Evolutionary conservation across 495 filamentous ascomycete genomes (phyloP), one percentile per base, ranked within the genome.

Genomic region (Podospora australis): DNA sequence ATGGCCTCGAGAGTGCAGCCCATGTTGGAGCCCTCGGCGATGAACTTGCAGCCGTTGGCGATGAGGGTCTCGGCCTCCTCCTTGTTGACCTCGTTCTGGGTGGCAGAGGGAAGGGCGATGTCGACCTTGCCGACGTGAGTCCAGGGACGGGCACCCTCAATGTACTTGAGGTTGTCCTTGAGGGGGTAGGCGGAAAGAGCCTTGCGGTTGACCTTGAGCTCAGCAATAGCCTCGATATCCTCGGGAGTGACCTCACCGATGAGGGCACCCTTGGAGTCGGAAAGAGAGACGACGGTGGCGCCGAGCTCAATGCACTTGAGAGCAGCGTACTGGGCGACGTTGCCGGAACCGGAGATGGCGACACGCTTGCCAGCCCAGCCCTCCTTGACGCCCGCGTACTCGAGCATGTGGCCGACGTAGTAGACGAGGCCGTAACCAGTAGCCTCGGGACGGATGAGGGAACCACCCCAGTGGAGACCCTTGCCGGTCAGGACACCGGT

Each of bases 11-110:
- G 90, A 39, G 90, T 95, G 74, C 88, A 96, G 46, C 92, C 92
- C 91, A 98, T 98, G 77, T 98, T 98, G 71, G 85, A 90, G 21
- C 92, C 92, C 72, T 98, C 92, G 48, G 92, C 92, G 59, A 97
- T 81, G 78, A 91, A 96, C 65, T 82, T 81, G 56, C 74, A 75
- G 53, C 92, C 92, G 50, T 72, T 75, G 46, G 76, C 78, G 46
- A 96, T 81, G 26, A 98, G 77, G 16, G 78, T 81, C 70, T 86
- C 71, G 42, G 90, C 92, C 72, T 98, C 92, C 63, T 91, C 87
- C 58, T 82, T 80, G 62, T 74, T 84, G 55, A 98, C 89, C 69
- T 98, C 92, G 75, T 98, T 98, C 78, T 98, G 92, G 52, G 92
- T 98, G 23, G 92, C 92, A 54, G 74, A 89, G 25, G 92, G 92